Percentiles rank a stretch among this genome's conserved stretches.
phyloP scores from a whole-genome alignment of 2,329 filamentous ascomycete genomes.

The Alternaria sp. region DNA sequence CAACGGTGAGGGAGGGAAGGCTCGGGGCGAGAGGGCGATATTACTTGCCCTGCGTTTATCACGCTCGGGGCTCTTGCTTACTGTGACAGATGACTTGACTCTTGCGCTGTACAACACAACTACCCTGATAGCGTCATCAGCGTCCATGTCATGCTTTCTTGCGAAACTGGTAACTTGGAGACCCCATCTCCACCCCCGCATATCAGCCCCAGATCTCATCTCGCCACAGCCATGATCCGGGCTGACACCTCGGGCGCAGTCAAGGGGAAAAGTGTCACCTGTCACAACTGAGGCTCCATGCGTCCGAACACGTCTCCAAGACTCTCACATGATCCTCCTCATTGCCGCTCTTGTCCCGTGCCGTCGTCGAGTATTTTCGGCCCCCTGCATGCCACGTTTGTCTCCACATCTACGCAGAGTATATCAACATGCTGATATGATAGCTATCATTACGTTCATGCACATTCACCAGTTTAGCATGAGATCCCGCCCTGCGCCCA shows the following conservation, averaged over 20 bases:
- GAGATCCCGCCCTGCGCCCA: not conserved
- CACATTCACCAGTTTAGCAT: not conserved
- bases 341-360: not conserved
- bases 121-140: not conserved
- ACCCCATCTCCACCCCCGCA: not conserved
- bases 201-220: conserved; percentile 4
- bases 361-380: not conserved
- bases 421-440: not conserved
- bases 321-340: not conserved
- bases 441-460: not conserved
- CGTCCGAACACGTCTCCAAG: not conserved
- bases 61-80: not conserved
- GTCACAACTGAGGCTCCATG: not conserved
- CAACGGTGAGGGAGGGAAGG: conserved; percentile 18
- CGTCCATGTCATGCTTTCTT: not conserved
- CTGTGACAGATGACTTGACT: not conserved
- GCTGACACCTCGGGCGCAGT: not conserved
- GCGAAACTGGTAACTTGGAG: not conserved
- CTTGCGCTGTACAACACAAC: not conserved
- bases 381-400: not conserved
- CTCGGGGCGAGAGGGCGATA: conserved; percentile 7
- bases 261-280: not conserved
- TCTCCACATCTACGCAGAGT: not conserved
- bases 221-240: not conserved
- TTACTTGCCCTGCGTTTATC: not conserved